Percentiles rank a stretch among this genome's conserved stretches.
phyloP scores from a whole-genome alignment of 176 grass and related monocot species.

The Panicum miliaceum region DNA sequence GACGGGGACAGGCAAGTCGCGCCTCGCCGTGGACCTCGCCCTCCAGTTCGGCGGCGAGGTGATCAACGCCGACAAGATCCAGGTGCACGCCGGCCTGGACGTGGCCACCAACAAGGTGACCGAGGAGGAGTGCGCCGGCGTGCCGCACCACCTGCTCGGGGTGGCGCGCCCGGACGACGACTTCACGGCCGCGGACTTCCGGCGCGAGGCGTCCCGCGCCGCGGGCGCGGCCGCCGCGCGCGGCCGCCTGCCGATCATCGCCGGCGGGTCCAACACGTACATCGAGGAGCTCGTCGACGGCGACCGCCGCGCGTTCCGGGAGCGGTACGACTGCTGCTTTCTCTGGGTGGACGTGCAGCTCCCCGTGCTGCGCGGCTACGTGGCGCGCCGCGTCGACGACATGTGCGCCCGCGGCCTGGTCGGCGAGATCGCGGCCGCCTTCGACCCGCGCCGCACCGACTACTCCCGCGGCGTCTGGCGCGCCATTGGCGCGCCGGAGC shows the following conservation, averaged over 20 bases:
- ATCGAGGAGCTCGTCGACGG: slow-evolving; percentile 58
- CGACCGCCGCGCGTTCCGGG: slow-evolving; percentile 18
- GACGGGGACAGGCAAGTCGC: slow-evolving; percentile 59
- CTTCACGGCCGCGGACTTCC: slow-evolving; percentile 50
- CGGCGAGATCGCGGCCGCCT: slow-evolving; percentile 20
- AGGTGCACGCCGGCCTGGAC: slow-evolving; percentile 45
- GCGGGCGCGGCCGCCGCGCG: slow-evolving; percentile 23
- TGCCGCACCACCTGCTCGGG: slow-evolving; percentile 60
- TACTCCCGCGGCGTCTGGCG: slow-evolving; percentile 52
- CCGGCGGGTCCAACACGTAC: slow-evolving; percentile 58
- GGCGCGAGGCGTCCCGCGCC: slow-evolving; percentile 30
- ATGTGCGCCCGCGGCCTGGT: slow-evolving; percentile 52
- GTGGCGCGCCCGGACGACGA: slow-evolving; percentile 37
- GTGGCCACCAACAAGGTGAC: slow-evolving; percentile 71
- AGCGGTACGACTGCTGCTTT: slow-evolving; percentile 42
- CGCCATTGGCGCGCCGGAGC: slow-evolving; percentile 60
- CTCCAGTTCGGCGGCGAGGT: slow-evolving; percentile 55
- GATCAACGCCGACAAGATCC: slow-evolving; percentile 69
- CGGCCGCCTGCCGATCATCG: slow-evolving; percentile 42
- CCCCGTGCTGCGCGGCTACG: slow-evolving; percentile 45
- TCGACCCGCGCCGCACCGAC: slow-evolving; percentile 39
- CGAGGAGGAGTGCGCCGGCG: slow-evolving; percentile 31
- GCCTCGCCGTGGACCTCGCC: slow-evolving; percentile 56
- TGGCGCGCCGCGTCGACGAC: slow-evolving; percentile 51
- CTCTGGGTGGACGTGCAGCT: slow-evolving; percentile 61